A percentile compares a stretch with the other conserved stretches of the same genome.
Conservation (phyloP, 176 grass and related monocot species). For the Avena eriantha region DNA sequence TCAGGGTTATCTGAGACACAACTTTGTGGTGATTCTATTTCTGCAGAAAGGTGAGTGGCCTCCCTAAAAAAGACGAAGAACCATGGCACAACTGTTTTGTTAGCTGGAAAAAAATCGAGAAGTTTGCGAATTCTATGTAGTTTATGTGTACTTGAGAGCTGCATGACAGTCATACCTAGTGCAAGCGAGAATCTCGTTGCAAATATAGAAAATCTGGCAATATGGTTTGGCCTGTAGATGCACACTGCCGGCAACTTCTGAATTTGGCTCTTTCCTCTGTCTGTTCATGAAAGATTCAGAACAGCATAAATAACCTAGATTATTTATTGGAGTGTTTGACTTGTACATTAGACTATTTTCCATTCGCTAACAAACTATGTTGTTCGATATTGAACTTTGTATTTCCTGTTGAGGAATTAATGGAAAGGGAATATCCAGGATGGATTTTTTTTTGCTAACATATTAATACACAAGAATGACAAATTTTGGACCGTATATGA, state of each 20-base stretch:
- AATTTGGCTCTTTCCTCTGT: slow-evolving; percentile 57
- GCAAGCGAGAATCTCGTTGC: slow-evolving; percentile 61
- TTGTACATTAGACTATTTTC: slow-evolving; percentile 4
- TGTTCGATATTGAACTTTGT: too few relatives aligned
- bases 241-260: slow-evolving; percentile 58
- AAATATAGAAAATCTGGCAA: slow-evolving; percentile 71
- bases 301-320: background rate
- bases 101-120: background rate
- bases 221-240: slow-evolving; percentile 59
- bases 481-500: too few relatives aligned
- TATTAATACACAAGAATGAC: too few relatives aligned
- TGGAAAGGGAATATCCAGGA: too few relatives aligned
- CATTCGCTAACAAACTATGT: too few relatives aligned
- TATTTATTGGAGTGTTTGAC: background rate
- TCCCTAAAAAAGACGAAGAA: slow-evolving; percentile 50
- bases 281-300: slow-evolving; percentile 44
- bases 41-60: slow-evolving; percentile 23
- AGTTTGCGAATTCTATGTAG: background rate
- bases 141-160: background rate
- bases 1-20: slow-evolving; percentile 39
- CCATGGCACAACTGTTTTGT: background rate
- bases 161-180: slow-evolving; percentile 53
- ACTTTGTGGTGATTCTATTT: slow-evolving; percentile 46
- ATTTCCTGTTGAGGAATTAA: too few relatives aligned
- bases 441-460: too few relatives aligned